Evolutionary conservation across 2,329 filamentous ascomycete species (phyloP), one percentile per base, ranked within the genome.

Genomic region (Fusarium falciforme): DNA sequence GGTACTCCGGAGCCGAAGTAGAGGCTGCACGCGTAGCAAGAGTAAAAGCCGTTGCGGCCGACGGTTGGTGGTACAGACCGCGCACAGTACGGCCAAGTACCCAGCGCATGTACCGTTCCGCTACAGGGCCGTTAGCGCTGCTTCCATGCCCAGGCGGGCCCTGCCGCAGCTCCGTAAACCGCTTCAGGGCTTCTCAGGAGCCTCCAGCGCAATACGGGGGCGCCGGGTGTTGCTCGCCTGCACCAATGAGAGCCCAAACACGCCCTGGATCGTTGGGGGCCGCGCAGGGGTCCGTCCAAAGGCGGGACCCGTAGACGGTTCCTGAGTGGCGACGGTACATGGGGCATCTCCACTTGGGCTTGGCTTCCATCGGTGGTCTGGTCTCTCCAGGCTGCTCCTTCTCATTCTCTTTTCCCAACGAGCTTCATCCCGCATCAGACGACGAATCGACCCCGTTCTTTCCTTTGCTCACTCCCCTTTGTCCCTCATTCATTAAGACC

Each of bases 321-420:
- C 72, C 68, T 74, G 72, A 75, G 47, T 75, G 72, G 72, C 61
- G 68, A 68, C 68, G 68, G 73, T 68, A 76, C 63, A 71, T 69
- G 61, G 61, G 61, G 57, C 60, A 58, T 52, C 72, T 75, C 72
- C 72, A 72, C 69, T 64, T 60, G 25, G 63, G 70, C 69, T 64
- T 60, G 25, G 63, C 35, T 54, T 54, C 59, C 49, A 38, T 47
- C 42, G 31, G 31, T 20, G 36, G 60, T 31, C 35, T 66, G 27
- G 61, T 54, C 55, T 63, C 61, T 40, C 42, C 58, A 59, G 35
- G 33, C 29, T 27, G 20, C 33, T 60, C 61, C 65, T 65, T 58
- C 61, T 63, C 36, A 47, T 71, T 47, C 55, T 69, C 55, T 42
- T 69, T 49, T 74, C 64, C 62, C 52, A 47, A 73, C 62, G 67